Base-by-base conservation (phyloP, 164 flowering plant species). In the Macadamia tetraphylla region DNA sequence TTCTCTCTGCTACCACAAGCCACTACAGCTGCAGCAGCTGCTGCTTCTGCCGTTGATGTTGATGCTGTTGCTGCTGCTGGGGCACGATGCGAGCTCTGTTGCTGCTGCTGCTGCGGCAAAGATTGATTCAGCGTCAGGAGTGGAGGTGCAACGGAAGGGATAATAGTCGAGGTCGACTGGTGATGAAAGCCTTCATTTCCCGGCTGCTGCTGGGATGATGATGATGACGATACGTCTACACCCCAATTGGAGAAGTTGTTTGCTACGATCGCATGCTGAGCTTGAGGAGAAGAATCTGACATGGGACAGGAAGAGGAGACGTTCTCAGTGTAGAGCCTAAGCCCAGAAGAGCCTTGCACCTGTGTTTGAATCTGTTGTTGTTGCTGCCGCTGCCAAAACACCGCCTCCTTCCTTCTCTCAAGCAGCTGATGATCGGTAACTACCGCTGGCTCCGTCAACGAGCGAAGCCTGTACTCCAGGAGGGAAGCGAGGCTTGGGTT, bases 401-500 rank as follows among this genome's bases (percentile, higher is more conserved):
- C 48, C 62, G 32, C 52, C n/a, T 74, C 80, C 42, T 71, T 73
- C 66, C 80, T 80, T 49, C 79, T 71, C 9, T 71, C 78, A 6
- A 67, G 30, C 40, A 35, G 5, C 1, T 62, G 67, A 46, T 62
- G 67, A 46, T 60, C 73, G 13, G 64, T 23, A 23, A 23, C 56
- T 3, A 71, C 46, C 40, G 40, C 40, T 43, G 84, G 77, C 3
- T 83, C 83, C 40, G 78, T 76, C 31, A 94, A 79, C 3, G 92
- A 84, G 1, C 97, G 87, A 3, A 94, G 90, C 17, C 99, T 61
- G 63, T 78, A 78, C 74, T 94, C 99, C 18, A 94, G 80, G 30
- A 90, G 73, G 30, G 87, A 51, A 15, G 92, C 99, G 13, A 94
- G 90, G 67, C 74, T 78, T 0, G 98, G 97, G 68, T 92, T 94